phyloP scores from a whole-genome alignment of 176 grass and related monocot species.

The Carex myosuroides region DNA sequence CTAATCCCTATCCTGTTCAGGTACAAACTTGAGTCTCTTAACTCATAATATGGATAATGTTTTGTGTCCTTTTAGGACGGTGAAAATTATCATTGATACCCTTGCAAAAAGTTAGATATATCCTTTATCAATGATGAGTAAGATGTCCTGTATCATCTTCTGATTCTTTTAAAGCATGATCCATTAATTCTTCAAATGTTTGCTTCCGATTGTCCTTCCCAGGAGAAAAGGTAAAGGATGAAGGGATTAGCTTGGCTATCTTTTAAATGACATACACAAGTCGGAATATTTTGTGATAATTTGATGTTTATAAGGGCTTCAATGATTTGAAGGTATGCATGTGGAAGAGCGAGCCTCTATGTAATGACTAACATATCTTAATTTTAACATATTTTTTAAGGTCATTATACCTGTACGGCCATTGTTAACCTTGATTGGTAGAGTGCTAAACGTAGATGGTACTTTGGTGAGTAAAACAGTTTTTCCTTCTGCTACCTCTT shows the following conservation, averaged over 20 bases:
- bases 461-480: conserved; percentile 42
- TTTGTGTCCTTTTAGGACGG: neutral
- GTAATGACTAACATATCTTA: conserved; percentile 16
- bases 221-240: neutral
- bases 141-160: neutral
- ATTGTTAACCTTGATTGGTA: conserved; percentile 52
- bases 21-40: conserved; percentile 30
- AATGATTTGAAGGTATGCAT: neutral
- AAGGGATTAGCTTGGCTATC: neutral
- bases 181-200: neutral
- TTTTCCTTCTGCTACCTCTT: conserved; percentile 71
- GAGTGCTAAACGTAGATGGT: conserved; percentile 65
- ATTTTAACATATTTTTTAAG: conserved; percentile 27
- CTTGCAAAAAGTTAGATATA: conserved; percentile 8
- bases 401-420: conserved; percentile 51
- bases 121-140: neutral
- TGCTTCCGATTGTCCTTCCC: neutral
- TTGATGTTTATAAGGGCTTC: neutral
- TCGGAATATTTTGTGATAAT: neutral
- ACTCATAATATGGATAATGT: neutral
- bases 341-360: neutral
- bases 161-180: neutral
- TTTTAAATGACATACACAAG: neutral
- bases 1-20: conserved; percentile 79
- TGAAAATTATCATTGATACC: conserved; percentile 12